Conservation (phyloP, 805 yeast species). For the Zygosaccharomyces pseudorouxii region DNA sequence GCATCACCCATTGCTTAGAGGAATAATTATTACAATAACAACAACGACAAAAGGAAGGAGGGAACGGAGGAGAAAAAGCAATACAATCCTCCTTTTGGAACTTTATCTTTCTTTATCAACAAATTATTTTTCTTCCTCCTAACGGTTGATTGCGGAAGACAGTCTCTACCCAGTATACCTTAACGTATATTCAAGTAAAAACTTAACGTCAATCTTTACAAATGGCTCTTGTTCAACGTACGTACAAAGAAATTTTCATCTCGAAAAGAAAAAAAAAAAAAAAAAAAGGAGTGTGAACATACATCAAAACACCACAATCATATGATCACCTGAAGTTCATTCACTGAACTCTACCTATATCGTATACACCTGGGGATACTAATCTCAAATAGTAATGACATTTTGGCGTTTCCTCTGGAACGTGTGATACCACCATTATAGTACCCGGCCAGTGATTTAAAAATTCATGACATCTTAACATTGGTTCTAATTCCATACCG, state of each 20-base stretch:
- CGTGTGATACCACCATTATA: constrained; percentile 75
- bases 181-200: not conserved
- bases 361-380: constrained; percentile 37
- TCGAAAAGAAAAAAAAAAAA: not conserved
- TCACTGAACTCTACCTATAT: constrained; percentile 21
- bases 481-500: constrained; percentile 69
- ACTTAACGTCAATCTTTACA: not conserved
- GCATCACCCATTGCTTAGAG: constrained; percentile 1
- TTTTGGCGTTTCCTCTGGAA: constrained; percentile 66
- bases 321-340: not conserved
- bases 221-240: not conserved
- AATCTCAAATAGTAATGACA: constrained; percentile 48
- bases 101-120: not conserved
- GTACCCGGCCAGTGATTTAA: constrained; percentile 60
- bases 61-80: not conserved
- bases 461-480: constrained; percentile 51
- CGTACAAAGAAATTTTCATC: constrained; percentile 5
- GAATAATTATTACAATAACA: not conserved
- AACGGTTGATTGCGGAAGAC: not conserved
- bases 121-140: not conserved
- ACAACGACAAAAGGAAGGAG: not conserved
- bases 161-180: not conserved
- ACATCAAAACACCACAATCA: not conserved
- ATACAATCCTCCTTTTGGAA: not conserved
- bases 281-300: constrained; percentile 1